Percentiles rank a stretch among this genome's conserved stretches.
These are phyloP conservation scores for Huntiella omanensis DNA, from an alignment of 2,329 filamentous ascomycete species.

Conservation along the genomic window DNA sequence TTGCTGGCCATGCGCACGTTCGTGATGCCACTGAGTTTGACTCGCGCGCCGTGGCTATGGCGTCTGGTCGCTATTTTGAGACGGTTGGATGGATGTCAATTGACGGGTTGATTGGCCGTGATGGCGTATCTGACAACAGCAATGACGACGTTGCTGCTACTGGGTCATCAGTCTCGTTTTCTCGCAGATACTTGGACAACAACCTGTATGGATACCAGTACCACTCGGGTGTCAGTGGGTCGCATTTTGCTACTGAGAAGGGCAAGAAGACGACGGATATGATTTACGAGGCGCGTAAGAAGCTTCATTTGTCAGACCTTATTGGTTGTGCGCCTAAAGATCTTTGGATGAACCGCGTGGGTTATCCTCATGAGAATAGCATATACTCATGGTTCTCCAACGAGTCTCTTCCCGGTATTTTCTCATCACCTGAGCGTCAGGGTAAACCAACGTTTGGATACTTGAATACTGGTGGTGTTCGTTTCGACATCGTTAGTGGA, in stretches of 20 bases:
- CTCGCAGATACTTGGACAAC: slow-evolving; percentile 78
- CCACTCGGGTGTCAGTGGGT: slow-evolving; percentile 54
- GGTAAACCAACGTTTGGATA: slow-evolving; percentile 52
- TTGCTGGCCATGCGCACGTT: slow-evolving; percentile 80
- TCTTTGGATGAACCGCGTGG: slow-evolving; percentile 64
- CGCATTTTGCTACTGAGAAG: slow-evolving; percentile 56
- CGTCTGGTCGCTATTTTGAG: slow-evolving; percentile 84
- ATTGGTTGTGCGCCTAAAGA: slow-evolving; percentile 71
- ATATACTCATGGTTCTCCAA: slow-evolving; percentile 68
- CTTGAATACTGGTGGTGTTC: slow-evolving; percentile 75
- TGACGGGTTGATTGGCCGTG: slow-evolving; percentile 33
- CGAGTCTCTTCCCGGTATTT: slow-evolving; percentile 50
- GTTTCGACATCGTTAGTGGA: slow-evolving; percentile 91
- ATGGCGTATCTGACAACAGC: slow-evolving; percentile 14
- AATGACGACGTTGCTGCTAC: slow-evolving; percentile 16
- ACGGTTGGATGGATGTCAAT: slow-evolving; percentile 89
- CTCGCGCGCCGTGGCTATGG: slow-evolving; percentile 56
- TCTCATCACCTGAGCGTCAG: slow-evolving; percentile 37
- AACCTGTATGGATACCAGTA: slow-evolving; percentile 71
- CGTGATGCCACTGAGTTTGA: slow-evolving; percentile 71
- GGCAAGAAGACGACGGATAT: slow-evolving; percentile 52
- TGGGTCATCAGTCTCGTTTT: slow-evolving; percentile 35
- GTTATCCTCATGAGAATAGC: slow-evolving; percentile 54
- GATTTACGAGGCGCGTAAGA: slow-evolving; percentile 51
- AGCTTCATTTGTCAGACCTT: slow-evolving; percentile 50